phyloP scores from a whole-genome alignment of 495 filamentous ascomycete species.

The Bombardia bombarda region DNA sequence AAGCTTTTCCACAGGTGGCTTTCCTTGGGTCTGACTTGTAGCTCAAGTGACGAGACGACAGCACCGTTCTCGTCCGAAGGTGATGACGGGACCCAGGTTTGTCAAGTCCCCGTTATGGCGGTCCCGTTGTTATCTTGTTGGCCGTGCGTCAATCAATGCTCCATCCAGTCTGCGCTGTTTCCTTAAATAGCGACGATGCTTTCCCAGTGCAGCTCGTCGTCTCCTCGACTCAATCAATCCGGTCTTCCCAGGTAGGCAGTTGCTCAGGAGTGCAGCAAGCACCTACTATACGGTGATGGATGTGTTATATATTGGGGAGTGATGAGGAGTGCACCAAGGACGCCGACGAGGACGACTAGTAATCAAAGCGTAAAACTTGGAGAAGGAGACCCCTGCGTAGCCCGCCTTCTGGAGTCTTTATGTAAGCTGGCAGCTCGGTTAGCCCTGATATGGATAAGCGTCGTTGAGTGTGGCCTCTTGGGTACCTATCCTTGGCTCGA shows the following conservation, averaged over 20 bases:
- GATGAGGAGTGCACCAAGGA: not conserved
- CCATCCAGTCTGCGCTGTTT: slow-evolving; percentile 4
- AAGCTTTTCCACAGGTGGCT: no score
- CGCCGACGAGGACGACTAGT: not conserved
- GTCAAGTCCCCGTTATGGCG: no score
- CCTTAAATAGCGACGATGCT: slow-evolving; percentile 17
- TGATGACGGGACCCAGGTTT: no score
- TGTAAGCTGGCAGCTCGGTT: not conserved
- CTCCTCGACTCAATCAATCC: slow-evolving; percentile 12
- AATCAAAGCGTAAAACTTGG: not conserved
- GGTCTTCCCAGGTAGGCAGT: slow-evolving; percentile 21
- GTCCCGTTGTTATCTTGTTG: no score
- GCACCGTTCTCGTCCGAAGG: no score
- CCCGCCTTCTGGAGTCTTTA: not conserved
- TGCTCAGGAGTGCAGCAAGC: slow-evolving; percentile 5
- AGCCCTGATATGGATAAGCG: not conserved
- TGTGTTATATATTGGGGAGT: not conserved
- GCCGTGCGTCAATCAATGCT: no score
- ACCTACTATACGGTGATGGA: slow-evolving; percentile 13
- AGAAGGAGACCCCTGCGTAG: not conserved
- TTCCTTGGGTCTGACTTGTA: no score
- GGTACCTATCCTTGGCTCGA: no score
- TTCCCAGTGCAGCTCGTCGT: not conserved
- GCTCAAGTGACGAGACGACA: no score
- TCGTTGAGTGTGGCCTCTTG: not conserved